A percentile compares a stretch with the other conserved stretches of the same genome.
phyloP scores from a whole-genome alignment of 2,329 filamentous ascomycete genomes.

The Allantophomopsis lycopodina region DNA sequence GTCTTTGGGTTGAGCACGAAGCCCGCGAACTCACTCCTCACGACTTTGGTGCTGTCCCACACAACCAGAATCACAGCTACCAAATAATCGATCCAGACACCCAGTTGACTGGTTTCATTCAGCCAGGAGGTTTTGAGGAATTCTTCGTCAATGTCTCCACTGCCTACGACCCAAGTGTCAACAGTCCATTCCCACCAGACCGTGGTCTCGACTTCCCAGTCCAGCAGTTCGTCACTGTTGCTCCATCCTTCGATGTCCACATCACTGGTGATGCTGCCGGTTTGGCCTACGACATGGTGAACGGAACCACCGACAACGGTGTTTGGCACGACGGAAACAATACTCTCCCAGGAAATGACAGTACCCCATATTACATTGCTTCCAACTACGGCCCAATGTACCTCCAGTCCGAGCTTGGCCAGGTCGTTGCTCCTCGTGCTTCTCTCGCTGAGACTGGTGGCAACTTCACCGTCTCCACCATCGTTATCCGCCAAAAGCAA shows the following conservation, averaged over 20 bases:
- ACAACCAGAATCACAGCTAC: conserved; percentile 32
- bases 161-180: conserved; percentile 16
- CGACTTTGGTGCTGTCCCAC: conserved; percentile 29
- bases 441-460: conserved; percentile 23
- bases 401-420: conserved; percentile 24
- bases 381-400: conserved; percentile 31
- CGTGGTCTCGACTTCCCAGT: conserved; percentile 1
- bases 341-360: conserved; percentile 15
- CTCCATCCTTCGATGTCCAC: conserved; percentile 28
- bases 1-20: conserved; percentile 25
- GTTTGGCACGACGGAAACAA: conserved; percentile 26
- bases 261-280: conserved; percentile 6
- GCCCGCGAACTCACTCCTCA: conserved; percentile 25
- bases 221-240: conserved; percentile 16
- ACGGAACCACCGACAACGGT: conserved; percentile 21
- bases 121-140: conserved; percentile 32
- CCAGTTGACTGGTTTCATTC: conserved; percentile 29
- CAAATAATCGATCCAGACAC: conserved; percentile 31
- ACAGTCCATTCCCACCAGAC: conserved; percentile 6
- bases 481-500: conserved; percentile 20
- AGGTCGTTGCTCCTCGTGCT: conserved; percentile 28
- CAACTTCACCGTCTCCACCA: conserved; percentile 28
- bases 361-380: conserved; percentile 26
- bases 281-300: conserved; percentile 19
- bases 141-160: conserved; percentile 18